Evolutionary conservation across 139 green algal genomes (phyloP).

Genomic region (Microglena sp.): DNA sequence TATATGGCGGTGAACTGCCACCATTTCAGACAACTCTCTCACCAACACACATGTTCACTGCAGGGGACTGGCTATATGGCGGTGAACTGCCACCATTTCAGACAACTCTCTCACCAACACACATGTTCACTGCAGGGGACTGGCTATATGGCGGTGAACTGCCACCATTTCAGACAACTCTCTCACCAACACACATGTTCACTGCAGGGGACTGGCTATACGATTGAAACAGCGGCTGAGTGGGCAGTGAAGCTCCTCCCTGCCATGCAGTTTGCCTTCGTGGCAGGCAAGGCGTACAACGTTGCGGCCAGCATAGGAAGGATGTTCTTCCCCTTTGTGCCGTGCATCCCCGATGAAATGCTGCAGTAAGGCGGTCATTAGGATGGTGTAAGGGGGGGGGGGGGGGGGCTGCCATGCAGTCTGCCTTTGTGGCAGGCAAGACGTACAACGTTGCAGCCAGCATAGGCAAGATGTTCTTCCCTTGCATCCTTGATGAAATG

Average conservation of each 20-base stretch:
- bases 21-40: no score
- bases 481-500: no score
- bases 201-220: neutral
- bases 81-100: no score
- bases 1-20: no score
- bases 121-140: no score
- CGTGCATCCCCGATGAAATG: neutral
- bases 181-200: neutral
- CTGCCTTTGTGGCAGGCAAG: neutral
- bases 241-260: conserved; percentile 5
- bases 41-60: no score
- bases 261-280: conserved; percentile 11
- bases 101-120: no score
- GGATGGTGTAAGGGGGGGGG: no score
- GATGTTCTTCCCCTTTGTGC: conserved; percentile 12
- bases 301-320: conserved; percentile 1
- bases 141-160: no score
- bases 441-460: conserved; percentile 6
- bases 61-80: no score
- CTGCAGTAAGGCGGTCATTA: no score
- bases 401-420: conserved; percentile 8
- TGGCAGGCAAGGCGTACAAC: neutral
- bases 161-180: neutral
- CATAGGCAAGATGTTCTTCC: conserved; percentile 11
- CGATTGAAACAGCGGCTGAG: neutral